A percentile compares a stretch with the other conserved stretches of the same genome.
Conservation (phyloP, 371 early-diverging fungal species). For the Amoeboradix gromovi region DNA sequence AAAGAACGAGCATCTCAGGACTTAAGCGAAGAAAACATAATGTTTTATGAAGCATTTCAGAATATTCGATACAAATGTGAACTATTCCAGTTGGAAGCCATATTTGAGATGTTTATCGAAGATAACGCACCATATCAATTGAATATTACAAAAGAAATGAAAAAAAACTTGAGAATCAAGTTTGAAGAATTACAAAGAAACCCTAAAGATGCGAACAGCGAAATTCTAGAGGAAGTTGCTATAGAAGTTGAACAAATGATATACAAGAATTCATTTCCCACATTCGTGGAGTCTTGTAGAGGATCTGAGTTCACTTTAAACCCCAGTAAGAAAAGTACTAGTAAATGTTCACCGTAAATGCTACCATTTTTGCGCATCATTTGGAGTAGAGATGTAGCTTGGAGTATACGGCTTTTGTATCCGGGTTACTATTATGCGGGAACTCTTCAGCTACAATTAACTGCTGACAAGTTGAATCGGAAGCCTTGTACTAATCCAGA, state of each 20-base stretch:
- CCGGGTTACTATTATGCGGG: too few relatives aligned
- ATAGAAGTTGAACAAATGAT: background rate
- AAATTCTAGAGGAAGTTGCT: background rate
- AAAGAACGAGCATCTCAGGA: background rate
- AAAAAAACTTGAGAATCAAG: background rate
- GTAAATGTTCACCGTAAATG: too few relatives aligned
- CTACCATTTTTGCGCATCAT: too few relatives aligned
- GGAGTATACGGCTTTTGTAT: too few relatives aligned
- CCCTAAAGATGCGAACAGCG: background rate
- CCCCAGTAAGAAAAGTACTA: background rate
- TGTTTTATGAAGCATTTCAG: background rate
- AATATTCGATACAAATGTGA: background rate
- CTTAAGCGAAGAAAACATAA: background rate
- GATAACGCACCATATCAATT: background rate
- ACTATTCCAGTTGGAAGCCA: background rate
- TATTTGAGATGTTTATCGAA: background rate
- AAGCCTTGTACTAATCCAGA: too few relatives aligned
- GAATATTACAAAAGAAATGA: background rate
- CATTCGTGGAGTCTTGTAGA: background rate
- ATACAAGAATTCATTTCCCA: background rate
- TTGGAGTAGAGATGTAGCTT: too few relatives aligned
- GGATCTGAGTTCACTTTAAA: background rate
- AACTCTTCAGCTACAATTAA: too few relatives aligned
- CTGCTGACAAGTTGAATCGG: too few relatives aligned
- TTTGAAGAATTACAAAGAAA: background rate